Base-by-base conservation (phyloP, 2,329 filamentous ascomycete genomes). In the Hypoxylon sp. region DNA sequence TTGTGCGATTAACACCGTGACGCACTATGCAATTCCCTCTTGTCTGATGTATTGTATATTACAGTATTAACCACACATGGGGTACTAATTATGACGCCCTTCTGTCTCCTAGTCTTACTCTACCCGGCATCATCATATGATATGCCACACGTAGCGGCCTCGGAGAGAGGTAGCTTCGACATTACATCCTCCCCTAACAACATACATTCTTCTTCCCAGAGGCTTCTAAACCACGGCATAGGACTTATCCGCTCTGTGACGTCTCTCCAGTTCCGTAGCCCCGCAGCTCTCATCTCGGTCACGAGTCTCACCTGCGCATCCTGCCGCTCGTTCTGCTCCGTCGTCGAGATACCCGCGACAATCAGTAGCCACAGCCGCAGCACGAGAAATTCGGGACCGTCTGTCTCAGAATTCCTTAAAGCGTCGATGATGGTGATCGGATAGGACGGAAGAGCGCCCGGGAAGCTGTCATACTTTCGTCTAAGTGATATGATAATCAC, bases 171-270 rank as follows among this genome's bases (percentile, higher is more conserved):
- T 52, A 68, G 51, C 47, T 55, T 59, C 31, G 57, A 65, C 62
- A 65, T 62, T 31, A 68, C 66, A 50, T 65, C 56, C 57, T 62
- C 62, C 60, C 66, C 66, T 55, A 68, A 51, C 57, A 55, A 58
- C 56, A 47, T 58, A 62, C 31, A 62, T 52, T 68, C 66, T 58
- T 65, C 66, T 65, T 65, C 62, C 66, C 66, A 68, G 53, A 68
- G 46, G 19, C 47, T 39, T 55, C 51, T 50, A 42, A 68, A 65
- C 66, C 66, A 68, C 31, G 66, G 66, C 66, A 68, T 65, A 59
- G 35, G 47, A 58, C 66, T 65, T 58, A 68, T 59, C 52, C 35
- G 13, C 35, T 37, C 35, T 37, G 4, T 37, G 35, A 37, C 35
- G 35, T 37, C 35, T 37, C 13, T 15, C 35, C 35, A 37, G 35